Base-by-base conservation (phyloP, 768 basidiomycete genomes). In the Xerocomellus chrysenteron region DNA sequence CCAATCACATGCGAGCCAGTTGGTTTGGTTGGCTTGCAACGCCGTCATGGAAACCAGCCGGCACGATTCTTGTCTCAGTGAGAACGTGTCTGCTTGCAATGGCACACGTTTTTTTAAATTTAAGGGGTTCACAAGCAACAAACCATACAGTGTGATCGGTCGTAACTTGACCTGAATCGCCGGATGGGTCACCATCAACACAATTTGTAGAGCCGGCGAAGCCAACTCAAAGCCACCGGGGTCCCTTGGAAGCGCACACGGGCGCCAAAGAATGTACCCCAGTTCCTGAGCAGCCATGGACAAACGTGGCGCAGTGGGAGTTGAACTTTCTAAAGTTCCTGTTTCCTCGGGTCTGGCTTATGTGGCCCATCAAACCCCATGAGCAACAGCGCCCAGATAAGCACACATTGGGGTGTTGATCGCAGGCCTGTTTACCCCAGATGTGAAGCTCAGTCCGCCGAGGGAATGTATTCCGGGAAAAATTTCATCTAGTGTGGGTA, bases 201-300 rank as follows among this genome's bases (percentile, higher is more conserved):
- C 39, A 32, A 33, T 50, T 43, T 39, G 48, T 16, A 28, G 16
- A 44, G 4, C 52, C 24, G 37, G 52, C 39, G 51, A 59, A 56
- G 42, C 48, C 37, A 52, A 53, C 46, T 39, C 57, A 50, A 53
- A 30, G 30, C 50, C 33, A 43, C 54, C 54, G 54, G 58, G 26
- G 48, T 40, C 44, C 35, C 30, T 43, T 42, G 35, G 50, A 47
- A 46, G 54, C 39, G 50, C 39, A 49, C 24, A 37, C 19, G 26
- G 43, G 61, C 61, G 61, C 44, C 42, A 47, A 49, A 43, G 55
- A 59, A 62, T 32, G 61, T 35, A 70, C 68, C 70, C 68, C 58
- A 59, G 68, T 70, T 72, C 64, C 68, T 63, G 66, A 66, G 46
- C 47, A 54, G 50, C 59, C 42, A 39, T 43, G 47, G 49, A 58